A percentile compares a stretch with the other conserved stretches of the same genome.
phyloP scores from a whole-genome alignment of 1,284 basidiomycete species.

The Ceratobasidium sp. region DNA sequence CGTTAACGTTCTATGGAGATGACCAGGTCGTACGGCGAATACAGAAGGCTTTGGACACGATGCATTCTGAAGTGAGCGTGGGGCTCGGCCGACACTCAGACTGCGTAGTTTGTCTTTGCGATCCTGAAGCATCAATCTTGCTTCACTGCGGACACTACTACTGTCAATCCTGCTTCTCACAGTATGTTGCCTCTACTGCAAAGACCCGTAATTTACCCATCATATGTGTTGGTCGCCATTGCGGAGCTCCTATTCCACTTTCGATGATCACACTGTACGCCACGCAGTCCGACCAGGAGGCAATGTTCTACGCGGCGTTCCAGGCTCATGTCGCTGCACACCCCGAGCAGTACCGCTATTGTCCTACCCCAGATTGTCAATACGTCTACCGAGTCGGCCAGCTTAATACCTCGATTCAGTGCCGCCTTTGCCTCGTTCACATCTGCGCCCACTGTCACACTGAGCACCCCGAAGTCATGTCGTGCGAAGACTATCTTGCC shows the following conservation, averaged over 20 bases:
- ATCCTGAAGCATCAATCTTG: background rate
- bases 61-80: background rate
- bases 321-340: constrained; percentile 60
- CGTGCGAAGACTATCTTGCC: constrained; percentile 67
- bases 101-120: constrained; percentile 43
- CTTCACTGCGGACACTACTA: constrained; percentile 64
- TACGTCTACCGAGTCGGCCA: constrained; percentile 60
- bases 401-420: constrained; percentile 70
- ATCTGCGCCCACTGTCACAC: constrained; percentile 77
- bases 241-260: constrained; percentile 61
- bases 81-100: background rate
- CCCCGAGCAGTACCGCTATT: constrained; percentile 64
- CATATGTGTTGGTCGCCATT: constrained; percentile 60
- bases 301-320: constrained; percentile 62
- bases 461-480: constrained; percentile 74
- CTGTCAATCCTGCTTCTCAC: constrained; percentile 65
- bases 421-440: constrained; percentile 76
- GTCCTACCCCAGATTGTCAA: constrained; percentile 59
- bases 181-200: constrained; percentile 59
- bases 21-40: background rate
- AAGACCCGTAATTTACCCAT: constrained; percentile 53
- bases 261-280: constrained; percentile 60
- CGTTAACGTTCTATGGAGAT: too few species aligned
- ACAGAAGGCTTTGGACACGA: constrained; percentile 21
- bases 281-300: constrained; percentile 57